These are phyloP conservation scores for Craterostigma plantagineum DNA, from an alignment of 257 asterid genomes.

Conservation along the genomic window DNA sequence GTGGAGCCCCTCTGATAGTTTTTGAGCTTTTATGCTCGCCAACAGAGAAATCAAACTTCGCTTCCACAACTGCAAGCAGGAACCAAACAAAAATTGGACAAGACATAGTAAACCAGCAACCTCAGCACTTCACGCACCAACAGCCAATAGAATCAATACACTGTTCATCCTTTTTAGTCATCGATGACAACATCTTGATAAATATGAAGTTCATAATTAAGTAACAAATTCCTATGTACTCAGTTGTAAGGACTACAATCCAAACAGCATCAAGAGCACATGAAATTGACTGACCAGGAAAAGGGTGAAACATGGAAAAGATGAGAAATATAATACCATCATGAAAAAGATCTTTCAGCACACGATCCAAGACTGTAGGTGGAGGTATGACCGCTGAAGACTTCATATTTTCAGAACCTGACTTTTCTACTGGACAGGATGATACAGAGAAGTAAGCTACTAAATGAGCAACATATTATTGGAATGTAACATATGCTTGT, in stretches of 20 bases:
- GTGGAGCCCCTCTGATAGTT: conserved; percentile 56
- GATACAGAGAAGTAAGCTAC: conserved; percentile 2
- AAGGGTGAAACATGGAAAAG: background rate
- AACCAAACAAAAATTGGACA: conserved; percentile 10
- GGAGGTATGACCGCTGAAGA: conserved; percentile 54
- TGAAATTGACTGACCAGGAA: background rate
- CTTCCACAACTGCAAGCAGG: conserved; percentile 17
- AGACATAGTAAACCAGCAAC: background rate
- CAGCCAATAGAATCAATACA: conserved; percentile 3
- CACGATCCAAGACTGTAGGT: conserved; percentile 72
- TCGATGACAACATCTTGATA: background rate
- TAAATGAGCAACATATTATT: background rate
- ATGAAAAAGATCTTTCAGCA: conserved; percentile 54
- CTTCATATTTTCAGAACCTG: conserved; percentile 33
- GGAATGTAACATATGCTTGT: conserved; percentile 1
- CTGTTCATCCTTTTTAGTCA: conserved; percentile 4
- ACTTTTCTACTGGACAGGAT: conserved; percentile 26
- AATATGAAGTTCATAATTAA: background rate
- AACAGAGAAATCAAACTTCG: conserved; percentile 14
- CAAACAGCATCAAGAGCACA: too few species aligned
- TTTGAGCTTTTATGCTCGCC: conserved; percentile 33
- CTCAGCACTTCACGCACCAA: conserved; percentile 6
- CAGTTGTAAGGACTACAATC: too few species aligned
- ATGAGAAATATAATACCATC: conserved; percentile 20
- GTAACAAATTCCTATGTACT: too few species aligned